Conservation (phyloP, 176 grass and related monocot genomes). For the Oryza brachyantha region DNA sequence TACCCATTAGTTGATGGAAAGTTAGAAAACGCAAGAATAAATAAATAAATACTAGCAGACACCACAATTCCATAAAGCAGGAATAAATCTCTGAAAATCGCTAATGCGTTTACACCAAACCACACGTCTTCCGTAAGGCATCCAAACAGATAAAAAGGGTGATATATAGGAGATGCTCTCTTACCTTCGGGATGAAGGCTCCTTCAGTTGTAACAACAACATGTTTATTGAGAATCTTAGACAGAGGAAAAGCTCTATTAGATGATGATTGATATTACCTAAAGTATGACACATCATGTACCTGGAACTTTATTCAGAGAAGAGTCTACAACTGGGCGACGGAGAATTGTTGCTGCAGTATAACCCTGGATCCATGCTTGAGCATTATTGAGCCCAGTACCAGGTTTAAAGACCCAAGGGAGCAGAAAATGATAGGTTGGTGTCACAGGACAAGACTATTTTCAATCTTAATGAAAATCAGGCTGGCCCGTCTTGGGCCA, state of each 20-base stretch:
- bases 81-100: conserved; percentile 27
- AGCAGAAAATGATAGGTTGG: not conserved
- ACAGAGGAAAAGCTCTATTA: conserved; percentile 22
- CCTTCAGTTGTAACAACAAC: conserved; percentile 19
- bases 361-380: not conserved
- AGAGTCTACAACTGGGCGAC: not conserved
- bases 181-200: conserved; percentile 54
- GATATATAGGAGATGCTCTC: conserved; percentile 41
- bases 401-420: not conserved
- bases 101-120: conserved; percentile 50
- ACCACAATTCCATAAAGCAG: conserved; percentile 15
- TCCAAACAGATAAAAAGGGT: conserved; percentile 37
- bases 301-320: conserved; percentile 16
- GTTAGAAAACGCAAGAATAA: not conserved
- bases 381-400: not conserved
- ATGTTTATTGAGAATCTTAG: conserved; percentile 32
- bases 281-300: conserved; percentile 38
- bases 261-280: conserved; percentile 18
- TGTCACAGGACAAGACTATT: not conserved
- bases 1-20: not conserved
- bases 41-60: not conserved
- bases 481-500: too few relatives aligned
- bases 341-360: not conserved
- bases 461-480: too few relatives aligned
- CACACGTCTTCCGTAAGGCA: conserved; percentile 49